These are phyloP conservation scores for Eucalyptus cloeziana DNA, from an alignment of 345 rosid species.

Conservation along the genomic window DNA sequence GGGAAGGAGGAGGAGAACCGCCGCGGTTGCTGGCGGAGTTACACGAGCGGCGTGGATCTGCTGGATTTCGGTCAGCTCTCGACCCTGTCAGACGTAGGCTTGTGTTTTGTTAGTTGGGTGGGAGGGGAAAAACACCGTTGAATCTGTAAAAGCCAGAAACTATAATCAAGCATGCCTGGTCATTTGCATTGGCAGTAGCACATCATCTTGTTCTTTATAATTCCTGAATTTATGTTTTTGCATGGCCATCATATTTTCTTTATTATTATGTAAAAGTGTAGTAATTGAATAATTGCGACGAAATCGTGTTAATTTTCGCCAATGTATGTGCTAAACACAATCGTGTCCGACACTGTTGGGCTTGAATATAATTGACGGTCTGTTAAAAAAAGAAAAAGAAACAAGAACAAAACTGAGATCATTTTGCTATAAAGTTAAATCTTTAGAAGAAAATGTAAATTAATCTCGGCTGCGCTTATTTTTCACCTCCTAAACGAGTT, in stretches of 20 bases:
- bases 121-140: background rate
- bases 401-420: background rate
- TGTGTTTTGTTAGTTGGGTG: background rate
- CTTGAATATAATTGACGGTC: background rate
- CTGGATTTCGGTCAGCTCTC: background rate
- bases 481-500: background rate
- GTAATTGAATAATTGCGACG: background rate
- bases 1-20: background rate
- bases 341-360: background rate
- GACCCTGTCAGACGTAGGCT: accelerated
- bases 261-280: background rate
- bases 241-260: background rate
- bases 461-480: background rate
- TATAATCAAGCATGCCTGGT: background rate
- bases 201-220: background rate
- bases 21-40: background rate
- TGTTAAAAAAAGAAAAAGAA: background rate
- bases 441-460: background rate
- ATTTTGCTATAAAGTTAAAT: background rate
- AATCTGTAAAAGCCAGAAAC: background rate
- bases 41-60: background rate
- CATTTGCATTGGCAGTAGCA: background rate
- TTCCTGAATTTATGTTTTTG: background rate
- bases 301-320: background rate
- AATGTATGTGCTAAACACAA: background rate